phyloP scores from a whole-genome alignment of 2,329 filamentous ascomycete species.

The Colletotrichum eremochloae region DNA sequence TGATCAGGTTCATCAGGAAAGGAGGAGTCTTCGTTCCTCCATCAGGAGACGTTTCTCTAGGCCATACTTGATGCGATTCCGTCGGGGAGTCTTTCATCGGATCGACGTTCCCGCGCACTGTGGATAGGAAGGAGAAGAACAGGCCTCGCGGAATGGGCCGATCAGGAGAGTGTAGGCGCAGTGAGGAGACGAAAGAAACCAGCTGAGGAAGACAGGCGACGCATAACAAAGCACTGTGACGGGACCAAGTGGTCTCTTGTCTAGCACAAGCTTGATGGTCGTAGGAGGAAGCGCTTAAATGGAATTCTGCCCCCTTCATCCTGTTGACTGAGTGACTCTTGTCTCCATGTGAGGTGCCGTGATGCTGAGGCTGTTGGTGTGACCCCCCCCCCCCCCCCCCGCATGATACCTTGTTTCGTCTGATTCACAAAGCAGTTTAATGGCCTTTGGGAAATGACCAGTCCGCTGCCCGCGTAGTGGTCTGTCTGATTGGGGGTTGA shows the following conservation, averaged over 20 bases:
- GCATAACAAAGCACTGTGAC: slow-evolving; percentile 11
- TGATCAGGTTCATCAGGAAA: slow-evolving; percentile 30
- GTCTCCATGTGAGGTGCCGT: not conserved
- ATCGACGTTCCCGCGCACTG: slow-evolving; percentile 7
- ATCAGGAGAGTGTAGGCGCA: slow-evolving; percentile 42
- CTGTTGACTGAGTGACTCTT: not conserved
- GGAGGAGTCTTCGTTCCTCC: slow-evolving; percentile 10
- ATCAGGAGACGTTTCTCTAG: slow-evolving; percentile 21
- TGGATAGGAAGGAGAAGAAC: slow-evolving; percentile 18
- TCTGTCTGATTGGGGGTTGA: too few relatives aligned
- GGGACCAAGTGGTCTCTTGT: slow-evolving; percentile 37
- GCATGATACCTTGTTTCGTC: too few relatives aligned
- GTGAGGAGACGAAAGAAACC: slow-evolving; percentile 20
- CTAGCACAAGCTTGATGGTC: slow-evolving; percentile 27
- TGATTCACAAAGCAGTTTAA: not conserved
- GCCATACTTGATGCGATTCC: slow-evolving; percentile 31
- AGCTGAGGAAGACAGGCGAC: slow-evolving; percentile 31
- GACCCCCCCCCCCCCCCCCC: too few relatives aligned
- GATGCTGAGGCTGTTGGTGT: not conserved
- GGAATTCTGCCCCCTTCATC: slow-evolving; percentile 40
- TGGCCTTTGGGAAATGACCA: too few relatives aligned
- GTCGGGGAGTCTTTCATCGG: slow-evolving; percentile 18
- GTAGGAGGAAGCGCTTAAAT: slow-evolving; percentile 33
- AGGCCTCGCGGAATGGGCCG: slow-evolving; percentile 27
- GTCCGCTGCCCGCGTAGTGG: not conserved